A percentile compares a stretch with the other conserved stretches of the same genome.
phyloP scores from a whole-genome alignment of 768 basidiomycete species.

The Fibroporia radiculosa region DNA sequence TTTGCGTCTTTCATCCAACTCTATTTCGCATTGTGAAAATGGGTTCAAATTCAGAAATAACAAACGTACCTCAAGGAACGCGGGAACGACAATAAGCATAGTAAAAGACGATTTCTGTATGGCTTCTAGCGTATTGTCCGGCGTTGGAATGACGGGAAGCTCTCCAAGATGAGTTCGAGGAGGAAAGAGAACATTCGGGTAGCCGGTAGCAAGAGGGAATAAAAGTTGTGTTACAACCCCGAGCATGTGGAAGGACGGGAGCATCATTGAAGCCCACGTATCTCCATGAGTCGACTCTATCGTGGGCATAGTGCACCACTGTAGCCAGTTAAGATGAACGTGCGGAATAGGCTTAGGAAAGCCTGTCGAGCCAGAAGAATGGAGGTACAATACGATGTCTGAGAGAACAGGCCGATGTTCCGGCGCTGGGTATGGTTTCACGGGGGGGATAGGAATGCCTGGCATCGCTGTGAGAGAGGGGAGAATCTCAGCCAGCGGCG shows the following conservation, averaged over 20 bases:
- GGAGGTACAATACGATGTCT: slow-evolving; percentile 27
- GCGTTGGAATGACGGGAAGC: slow-evolving; percentile 16
- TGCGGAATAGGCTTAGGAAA: slow-evolving; percentile 22
- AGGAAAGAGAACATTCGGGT: slow-evolving; percentile 12
- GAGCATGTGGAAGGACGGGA: slow-evolving; percentile 2
- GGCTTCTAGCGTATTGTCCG: not conserved
- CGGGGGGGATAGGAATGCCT: not conserved
- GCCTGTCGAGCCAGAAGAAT: slow-evolving; percentile 36
- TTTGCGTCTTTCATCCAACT: not conserved
- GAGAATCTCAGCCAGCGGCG: slow-evolving; percentile 8
- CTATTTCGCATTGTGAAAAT: not conserved
- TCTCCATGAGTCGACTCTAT: not conserved
- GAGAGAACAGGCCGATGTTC: not conserved
- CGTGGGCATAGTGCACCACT: slow-evolving; percentile 13
- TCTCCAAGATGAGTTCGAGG: slow-evolving; percentile 8
- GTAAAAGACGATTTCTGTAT: not conserved
- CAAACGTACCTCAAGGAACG: not conserved
- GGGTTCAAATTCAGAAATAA: not conserved
- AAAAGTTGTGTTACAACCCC: slow-evolving; percentile 1
- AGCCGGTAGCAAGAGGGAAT: slow-evolving; percentile 7
- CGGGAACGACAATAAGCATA: not conserved
- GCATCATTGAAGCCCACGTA: not conserved
- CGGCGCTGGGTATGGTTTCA: slow-evolving; percentile 5
- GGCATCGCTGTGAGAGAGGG: slow-evolving; percentile 4
- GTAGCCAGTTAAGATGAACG: slow-evolving; percentile 10